A percentile compares a stretch with the other conserved stretches of the same genome.
Conservation (phyloP, 2,329 filamentous ascomycete species). For the Nigrospora oryzae region DNA sequence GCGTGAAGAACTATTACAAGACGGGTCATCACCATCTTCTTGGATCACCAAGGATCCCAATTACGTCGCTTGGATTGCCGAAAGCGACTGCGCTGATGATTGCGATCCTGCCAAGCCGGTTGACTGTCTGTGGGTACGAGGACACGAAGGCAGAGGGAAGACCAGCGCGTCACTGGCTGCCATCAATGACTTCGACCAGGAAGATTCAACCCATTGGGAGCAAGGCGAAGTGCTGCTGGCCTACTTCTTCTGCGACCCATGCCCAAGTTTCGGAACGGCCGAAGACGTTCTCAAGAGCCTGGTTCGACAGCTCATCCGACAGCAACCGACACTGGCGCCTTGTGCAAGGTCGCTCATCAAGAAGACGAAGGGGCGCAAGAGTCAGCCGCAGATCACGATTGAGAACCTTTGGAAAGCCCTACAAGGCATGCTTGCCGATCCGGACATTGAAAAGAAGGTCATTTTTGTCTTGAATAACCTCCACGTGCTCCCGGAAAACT, state of each 20-base stretch:
- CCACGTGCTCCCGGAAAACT: constrained; percentile 26
- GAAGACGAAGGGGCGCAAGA: constrained; percentile 18
- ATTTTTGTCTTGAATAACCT: constrained; percentile 33
- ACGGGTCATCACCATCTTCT: constrained; percentile 22
- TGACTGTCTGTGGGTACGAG: constrained; percentile 29
- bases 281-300: constrained; percentile 32
- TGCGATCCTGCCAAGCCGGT: constrained; percentile 5
- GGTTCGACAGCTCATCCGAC: constrained; percentile 25
- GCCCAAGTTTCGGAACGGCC: constrained; percentile 26
- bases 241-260: constrained; percentile 32
- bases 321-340: constrained; percentile 21
- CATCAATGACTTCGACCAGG: constrained; percentile 26
- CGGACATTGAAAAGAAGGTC: constrained; percentile 24
- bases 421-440: constrained; percentile 30
- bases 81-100: constrained; percentile 4
- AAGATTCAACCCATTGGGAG: constrained; percentile 9
- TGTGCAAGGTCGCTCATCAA: constrained; percentile 26
- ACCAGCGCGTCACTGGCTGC: constrained; percentile 29
- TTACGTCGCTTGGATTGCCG: constrained; percentile 25
- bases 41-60: constrained; percentile 28
- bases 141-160: constrained; percentile 31
- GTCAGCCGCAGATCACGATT: constrained; percentile 22
- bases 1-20: constrained; percentile 17
- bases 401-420: constrained; percentile 31
- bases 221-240: constrained; percentile 21